A percentile compares a stretch with the other conserved stretches of the same genome.
These are phyloP conservation scores for Cyclotella choctawhatcheeana DNA, from an alignment of 108 stramenopile genomes.

Conservation along the genomic window DNA sequence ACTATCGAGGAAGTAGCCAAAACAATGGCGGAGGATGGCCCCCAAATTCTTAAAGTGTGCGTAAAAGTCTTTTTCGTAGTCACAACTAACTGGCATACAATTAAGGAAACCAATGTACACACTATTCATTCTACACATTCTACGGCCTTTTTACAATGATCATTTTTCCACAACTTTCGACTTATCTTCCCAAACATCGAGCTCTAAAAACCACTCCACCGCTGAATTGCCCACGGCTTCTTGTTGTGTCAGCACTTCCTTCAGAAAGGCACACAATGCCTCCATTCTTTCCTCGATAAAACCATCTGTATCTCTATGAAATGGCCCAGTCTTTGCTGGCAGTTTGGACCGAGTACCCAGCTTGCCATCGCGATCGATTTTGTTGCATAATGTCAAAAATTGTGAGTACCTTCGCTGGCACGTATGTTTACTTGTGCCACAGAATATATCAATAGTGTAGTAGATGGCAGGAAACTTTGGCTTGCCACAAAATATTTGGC, in stretches of 20 bases:
- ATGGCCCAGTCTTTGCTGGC: conserved; percentile 32
- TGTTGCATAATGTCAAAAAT: conserved; percentile 24
- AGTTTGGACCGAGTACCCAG: conserved; percentile 8
- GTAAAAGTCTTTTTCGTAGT: no score
- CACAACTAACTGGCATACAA: no score
- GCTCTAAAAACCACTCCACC: conserved; percentile 29
- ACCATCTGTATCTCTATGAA: conserved; percentile 20
- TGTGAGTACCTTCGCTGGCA: conserved; percentile 41
- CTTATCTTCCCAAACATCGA: no score
- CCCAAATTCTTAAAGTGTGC: no score
- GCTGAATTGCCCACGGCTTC: conserved; percentile 25
- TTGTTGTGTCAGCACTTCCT: conserved; percentile 14
- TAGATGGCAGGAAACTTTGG: conserved; percentile 39
- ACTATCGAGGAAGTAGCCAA: no score
- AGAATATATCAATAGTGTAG: conserved; percentile 28
- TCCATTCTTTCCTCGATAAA: conserved; percentile 40
- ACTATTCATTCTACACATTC: no score
- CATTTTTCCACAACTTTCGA: no score
- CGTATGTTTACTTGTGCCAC: conserved; percentile 12
- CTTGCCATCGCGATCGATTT: conserved; percentile 21
- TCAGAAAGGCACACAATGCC: conserved; percentile 28
- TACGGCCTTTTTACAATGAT: no score
- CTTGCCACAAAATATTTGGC: neutral
- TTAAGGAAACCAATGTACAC: no score
- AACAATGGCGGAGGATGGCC: neutral